Evolutionary conservation across 2,329 filamentous ascomycete species (phyloP).

Genomic region (Neonectria punicea): DNA sequence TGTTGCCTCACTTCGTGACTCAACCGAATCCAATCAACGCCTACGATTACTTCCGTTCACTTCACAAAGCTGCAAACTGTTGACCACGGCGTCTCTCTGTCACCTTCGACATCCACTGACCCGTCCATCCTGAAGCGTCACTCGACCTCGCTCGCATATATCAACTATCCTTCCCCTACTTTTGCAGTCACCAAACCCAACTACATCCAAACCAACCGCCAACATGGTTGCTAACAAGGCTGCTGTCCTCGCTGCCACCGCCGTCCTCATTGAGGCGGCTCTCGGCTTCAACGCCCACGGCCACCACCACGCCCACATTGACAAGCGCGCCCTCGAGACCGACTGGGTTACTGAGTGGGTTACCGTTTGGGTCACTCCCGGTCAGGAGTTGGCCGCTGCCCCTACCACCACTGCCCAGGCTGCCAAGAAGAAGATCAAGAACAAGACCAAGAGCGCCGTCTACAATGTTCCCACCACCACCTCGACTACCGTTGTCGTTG

Average conservation of each 20-base stretch:
- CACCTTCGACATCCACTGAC: conserved; percentile 8
- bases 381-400: conserved; percentile 40
- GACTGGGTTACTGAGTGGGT: conserved; percentile 55
- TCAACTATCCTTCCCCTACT: neutral
- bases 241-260: conserved; percentile 54
- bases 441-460: conserved; percentile 1
- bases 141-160: conserved; percentile 2
- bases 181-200: conserved; percentile 1
- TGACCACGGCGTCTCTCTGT: conserved; percentile 24
- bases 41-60: conserved; percentile 30
- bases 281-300: conserved; percentile 54
- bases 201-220: conserved; percentile 25
- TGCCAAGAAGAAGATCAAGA: neutral
- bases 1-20: conserved; percentile 33
- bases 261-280: conserved; percentile 56
- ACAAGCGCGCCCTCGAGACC: conserved; percentile 47
- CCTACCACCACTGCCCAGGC: conserved; percentile 27
- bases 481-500: conserved; percentile 28
- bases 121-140: neutral
- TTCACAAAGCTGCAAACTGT: conserved; percentile 20
- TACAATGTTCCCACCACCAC: conserved; percentile 20
- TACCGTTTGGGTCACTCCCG: conserved; percentile 53
- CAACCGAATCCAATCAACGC: conserved; percentile 21
- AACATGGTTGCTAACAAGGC: conserved; percentile 58
- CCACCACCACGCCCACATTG: conserved; percentile 50